phyloP scores from a whole-genome alignment of 2,329 filamentous ascomycete genomes.

The Ramularia collo-cygni region DNA sequence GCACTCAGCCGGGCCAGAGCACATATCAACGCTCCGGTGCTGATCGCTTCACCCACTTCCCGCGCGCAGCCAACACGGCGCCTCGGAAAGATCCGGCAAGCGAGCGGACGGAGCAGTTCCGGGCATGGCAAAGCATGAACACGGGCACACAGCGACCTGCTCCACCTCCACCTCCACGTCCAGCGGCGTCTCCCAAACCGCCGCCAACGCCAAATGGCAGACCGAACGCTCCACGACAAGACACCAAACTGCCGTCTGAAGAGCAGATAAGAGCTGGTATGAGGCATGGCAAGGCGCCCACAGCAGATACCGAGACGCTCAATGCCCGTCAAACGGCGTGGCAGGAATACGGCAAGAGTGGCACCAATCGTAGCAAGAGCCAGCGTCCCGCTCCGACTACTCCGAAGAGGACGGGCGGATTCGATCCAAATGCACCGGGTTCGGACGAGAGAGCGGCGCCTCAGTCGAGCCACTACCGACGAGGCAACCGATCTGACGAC shows the following conservation, averaged over 20 bases:
- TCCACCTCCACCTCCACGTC: constrained; percentile 18
- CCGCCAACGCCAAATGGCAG: constrained; percentile 6
- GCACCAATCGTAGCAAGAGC: constrained; percentile 31
- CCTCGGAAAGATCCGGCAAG: constrained; percentile 33
- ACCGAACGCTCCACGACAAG: constrained; percentile 21
- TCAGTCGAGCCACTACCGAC: constrained; percentile 20
- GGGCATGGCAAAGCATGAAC: constrained; percentile 46
- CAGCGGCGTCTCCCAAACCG: constrained; percentile 17
- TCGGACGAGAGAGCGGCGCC: constrained; percentile 52
- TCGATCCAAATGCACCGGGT: constrained; percentile 52
- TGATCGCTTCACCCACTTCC: constrained; percentile 41
- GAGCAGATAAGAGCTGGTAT: constrained; percentile 32
- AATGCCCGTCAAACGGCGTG: constrained; percentile 32
- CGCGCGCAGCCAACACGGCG: constrained; percentile 21
- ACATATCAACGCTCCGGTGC: constrained; percentile 35
- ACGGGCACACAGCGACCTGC: background rate
- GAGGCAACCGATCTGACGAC: constrained; percentile 26
- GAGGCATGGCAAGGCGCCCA: constrained; percentile 23
- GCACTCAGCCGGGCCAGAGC: constrained; percentile 32
- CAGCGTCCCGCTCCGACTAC: constrained; percentile 30
- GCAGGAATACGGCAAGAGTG: constrained; percentile 25
- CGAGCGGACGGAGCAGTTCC: constrained; percentile 39
- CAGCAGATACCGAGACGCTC: constrained; percentile 10
- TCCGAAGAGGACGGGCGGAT: constrained; percentile 47
- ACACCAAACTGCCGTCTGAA: constrained; percentile 31